Percentiles rank a stretch among this genome's conserved stretches.
Conservation (phyloP, 352 stramenopile species). For the Blastocystis sp. region DNA sequence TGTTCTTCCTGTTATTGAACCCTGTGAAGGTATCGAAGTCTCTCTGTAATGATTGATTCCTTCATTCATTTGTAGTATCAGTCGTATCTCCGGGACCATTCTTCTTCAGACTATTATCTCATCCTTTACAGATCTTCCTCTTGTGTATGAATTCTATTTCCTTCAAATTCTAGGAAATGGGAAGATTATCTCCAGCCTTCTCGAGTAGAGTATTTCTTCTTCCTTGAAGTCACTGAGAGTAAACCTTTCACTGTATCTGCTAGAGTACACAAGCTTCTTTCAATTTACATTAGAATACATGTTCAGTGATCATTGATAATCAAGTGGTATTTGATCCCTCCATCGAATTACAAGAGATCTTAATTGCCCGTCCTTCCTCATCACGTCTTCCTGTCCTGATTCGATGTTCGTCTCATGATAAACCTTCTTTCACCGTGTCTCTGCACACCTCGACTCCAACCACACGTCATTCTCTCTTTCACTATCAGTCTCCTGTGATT, state of each 20-base stretch:
- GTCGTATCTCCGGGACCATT: too few species aligned
- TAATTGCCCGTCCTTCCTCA: not conserved
- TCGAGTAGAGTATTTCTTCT: not conserved
- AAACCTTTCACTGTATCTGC: not conserved
- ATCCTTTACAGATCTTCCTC: too few species aligned
- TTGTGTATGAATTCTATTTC: too few species aligned
- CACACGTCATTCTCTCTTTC: not conserved
- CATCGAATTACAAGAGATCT: not conserved
- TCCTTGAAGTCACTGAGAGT: not conserved
- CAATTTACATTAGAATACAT: not conserved
- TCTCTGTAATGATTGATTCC: not conserved
- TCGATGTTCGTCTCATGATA: not conserved
- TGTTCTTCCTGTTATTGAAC: not conserved
- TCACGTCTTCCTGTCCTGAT: not conserved
- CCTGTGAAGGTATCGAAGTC: not conserved
- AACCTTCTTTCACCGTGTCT: not conserved
- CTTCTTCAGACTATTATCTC: too few species aligned
- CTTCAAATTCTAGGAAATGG: not conserved
- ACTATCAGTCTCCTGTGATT: too few species aligned
- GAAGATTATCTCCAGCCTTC: not conserved
- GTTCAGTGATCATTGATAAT: not conserved
- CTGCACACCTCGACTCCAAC: not conserved
- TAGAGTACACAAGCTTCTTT: not conserved
- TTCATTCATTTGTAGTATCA: too few species aligned
- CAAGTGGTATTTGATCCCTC: not conserved